Evolutionary conservation across 2,329 filamentous ascomycete genomes (phyloP).

Genomic region (Sphaerulina musiva): DNA sequence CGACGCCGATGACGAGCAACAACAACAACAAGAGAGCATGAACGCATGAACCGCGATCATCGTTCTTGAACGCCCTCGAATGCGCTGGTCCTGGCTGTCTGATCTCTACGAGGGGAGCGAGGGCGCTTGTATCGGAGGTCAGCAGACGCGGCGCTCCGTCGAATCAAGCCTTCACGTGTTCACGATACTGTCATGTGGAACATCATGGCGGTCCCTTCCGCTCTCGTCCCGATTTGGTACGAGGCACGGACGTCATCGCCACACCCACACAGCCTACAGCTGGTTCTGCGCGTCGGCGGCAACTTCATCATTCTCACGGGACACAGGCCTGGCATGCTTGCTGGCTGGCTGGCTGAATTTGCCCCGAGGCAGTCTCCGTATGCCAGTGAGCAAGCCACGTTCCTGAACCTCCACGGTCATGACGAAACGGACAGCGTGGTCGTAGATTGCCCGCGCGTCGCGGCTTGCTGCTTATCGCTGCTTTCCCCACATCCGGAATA

Average conservation of each 20-base stretch:
- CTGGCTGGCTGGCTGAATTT: not conserved
- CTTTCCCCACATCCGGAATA: conserved; percentile 13
- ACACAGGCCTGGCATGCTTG: conserved; percentile 1
- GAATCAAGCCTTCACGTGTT: conserved; percentile 17
- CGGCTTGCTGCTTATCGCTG: conserved; percentile 11
- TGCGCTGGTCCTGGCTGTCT: conserved; percentile 2
- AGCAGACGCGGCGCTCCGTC: conserved; percentile 11
- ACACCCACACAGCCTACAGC: too few species aligned
- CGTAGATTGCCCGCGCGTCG: conserved; percentile 8
- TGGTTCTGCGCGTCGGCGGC: too few species aligned
- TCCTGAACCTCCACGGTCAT: conserved; percentile 9
- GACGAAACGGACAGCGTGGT: conserved; percentile 13
- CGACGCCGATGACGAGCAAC: conserved; percentile 17
- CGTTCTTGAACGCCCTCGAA: not conserved
- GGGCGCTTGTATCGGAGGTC: not conserved
- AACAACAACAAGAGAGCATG: not conserved
- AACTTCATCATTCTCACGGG: not conserved
- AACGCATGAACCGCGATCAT: not conserved
- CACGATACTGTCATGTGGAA: conserved; percentile 1
- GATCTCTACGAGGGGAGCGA: not conserved
- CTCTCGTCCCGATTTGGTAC: conserved; percentile 7
- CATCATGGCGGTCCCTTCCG: not conserved
- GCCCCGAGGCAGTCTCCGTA: conserved; percentile 4
- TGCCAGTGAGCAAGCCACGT: conserved; percentile 14
- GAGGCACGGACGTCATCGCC: conserved; percentile 10